Conservation (phyloP, 129 eudicot species). For the Tagetes patula region DNA sequence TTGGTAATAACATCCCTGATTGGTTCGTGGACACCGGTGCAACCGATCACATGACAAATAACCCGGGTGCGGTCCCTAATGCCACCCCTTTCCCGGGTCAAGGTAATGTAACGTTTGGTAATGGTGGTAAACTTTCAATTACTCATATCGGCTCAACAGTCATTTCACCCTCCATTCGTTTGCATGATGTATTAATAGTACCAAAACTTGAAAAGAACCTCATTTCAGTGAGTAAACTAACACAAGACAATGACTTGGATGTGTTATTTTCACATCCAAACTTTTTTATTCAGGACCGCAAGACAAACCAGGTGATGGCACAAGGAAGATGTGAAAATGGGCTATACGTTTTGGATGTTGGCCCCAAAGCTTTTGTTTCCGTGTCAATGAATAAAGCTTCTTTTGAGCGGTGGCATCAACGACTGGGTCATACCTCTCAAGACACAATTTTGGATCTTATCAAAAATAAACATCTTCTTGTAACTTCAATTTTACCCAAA, state of each 20-base stretch:
- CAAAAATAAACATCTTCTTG: not conserved
- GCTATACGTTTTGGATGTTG: not conserved
- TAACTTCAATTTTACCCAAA: not conserved
- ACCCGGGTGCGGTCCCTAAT: not conserved
- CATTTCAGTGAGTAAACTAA: not conserved
- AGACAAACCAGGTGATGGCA: not conserved
- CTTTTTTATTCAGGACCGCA: not conserved
- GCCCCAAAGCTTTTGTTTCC: not conserved
- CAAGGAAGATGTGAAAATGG: constrained; percentile 7
- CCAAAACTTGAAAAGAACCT: not conserved
- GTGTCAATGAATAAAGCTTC: not conserved
- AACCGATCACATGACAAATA: not conserved
- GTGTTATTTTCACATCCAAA: not conserved
- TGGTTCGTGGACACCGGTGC: not conserved
- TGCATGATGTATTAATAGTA: not conserved
- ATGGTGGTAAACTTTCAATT: not conserved
- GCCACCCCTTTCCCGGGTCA: not conserved
- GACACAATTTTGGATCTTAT: not conserved
- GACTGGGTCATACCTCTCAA: not conserved
- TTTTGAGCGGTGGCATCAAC: not conserved
- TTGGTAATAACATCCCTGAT: too few species aligned
- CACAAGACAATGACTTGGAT: not conserved
- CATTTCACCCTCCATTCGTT: not conserved
- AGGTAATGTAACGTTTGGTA: not conserved
- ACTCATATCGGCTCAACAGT: not conserved